phyloP scores from a whole-genome alignment of 208 protist genomes.

The Leishmania guyanensis region DNA sequence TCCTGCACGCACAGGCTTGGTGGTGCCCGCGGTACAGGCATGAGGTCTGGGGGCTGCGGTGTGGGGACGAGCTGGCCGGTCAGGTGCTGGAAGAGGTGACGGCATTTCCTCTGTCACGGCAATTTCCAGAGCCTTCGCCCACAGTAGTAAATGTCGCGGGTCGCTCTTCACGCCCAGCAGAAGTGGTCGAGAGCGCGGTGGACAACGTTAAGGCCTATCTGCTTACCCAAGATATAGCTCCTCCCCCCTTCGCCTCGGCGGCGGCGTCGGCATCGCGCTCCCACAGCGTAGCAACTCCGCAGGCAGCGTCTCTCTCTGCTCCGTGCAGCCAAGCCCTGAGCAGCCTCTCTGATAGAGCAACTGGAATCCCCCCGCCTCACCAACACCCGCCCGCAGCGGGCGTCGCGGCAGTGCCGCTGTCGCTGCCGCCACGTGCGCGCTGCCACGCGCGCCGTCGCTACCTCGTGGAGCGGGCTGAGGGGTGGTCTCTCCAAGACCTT shows the following conservation, averaged over 20 bases:
- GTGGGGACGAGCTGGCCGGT: neutral
- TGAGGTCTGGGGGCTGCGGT: conserved; percentile 14
- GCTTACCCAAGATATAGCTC: neutral
- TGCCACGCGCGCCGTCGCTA: conserved; percentile 18
- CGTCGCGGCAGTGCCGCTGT: neutral
- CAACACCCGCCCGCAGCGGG: neutral
- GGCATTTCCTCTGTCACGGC: neutral
- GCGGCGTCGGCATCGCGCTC: neutral
- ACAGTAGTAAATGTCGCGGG: too few relatives aligned
- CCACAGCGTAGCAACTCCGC: neutral
- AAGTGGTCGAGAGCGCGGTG: neutral
- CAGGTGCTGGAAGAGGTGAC: neutral
- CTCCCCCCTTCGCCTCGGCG: neutral
- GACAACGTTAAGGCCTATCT: neutral
- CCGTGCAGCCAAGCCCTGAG: neutral
- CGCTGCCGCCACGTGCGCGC: neutral
- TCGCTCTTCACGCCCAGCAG: neutral
- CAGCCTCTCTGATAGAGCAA: neutral
- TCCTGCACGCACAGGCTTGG: conserved; percentile 23
- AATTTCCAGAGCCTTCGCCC: neutral
- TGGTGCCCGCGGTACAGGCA: conserved; percentile 20
- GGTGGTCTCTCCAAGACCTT: conserved; percentile 28
- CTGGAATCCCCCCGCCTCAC: neutral
- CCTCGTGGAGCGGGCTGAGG: conserved; percentile 26
- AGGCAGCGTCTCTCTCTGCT: neutral